Evolutionary conservation across 139 green algal species (phyloP), one percentile per base, ranked within the genome.

Genomic region (Chlamydomonas schloesseri): DNA sequence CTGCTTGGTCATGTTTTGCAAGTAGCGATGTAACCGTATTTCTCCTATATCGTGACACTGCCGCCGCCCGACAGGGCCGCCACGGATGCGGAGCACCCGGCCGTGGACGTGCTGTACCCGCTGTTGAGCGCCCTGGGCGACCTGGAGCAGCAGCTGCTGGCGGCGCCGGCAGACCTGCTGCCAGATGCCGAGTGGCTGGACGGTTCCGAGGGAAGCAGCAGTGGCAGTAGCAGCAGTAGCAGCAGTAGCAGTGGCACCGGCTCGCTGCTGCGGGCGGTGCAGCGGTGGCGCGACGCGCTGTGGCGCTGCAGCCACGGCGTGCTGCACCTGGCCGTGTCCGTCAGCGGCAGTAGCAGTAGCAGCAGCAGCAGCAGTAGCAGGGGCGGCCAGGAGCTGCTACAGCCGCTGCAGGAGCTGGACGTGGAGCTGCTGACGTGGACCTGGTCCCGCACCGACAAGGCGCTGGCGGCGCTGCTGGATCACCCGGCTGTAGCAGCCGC

Each of bases 401-500:
- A 36, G 9, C 28, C 29, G 53, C 20, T 74, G 21, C 33, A 67
- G 26, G 60, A 23, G 20, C 47, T 91, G 15, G 81, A 93, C 73
- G 58, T 82, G n/a, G 90, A 96, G 73, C 36, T 46, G 46, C 42
- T 97, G 29, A 84, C 89, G n/a, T 95, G 94, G 83, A 81, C 82
- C 0, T 97, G 93, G 94, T 79, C 87, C 46, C 88, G 84, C 31
- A 76, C 96, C 53, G 79, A 81, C 62, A 94, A 95, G 68, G 87
- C 81, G 1, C 34, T 95, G 9, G 33, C 34, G 2, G 68, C 64
- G 23, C 62, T 97, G 46, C 47, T 92, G 34, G 55, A 62, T 50
- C 62, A 62, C 20, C 29, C 71, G 14, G 50, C 15, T 20, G 46
- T 88, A 11, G 57, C 37, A 4, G 42, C 34, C 26, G 34, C 73